Evolutionary conservation across 1,284 basidiomycete genomes (phyloP).

Genomic region (Sphagnurus paluster): DNA sequence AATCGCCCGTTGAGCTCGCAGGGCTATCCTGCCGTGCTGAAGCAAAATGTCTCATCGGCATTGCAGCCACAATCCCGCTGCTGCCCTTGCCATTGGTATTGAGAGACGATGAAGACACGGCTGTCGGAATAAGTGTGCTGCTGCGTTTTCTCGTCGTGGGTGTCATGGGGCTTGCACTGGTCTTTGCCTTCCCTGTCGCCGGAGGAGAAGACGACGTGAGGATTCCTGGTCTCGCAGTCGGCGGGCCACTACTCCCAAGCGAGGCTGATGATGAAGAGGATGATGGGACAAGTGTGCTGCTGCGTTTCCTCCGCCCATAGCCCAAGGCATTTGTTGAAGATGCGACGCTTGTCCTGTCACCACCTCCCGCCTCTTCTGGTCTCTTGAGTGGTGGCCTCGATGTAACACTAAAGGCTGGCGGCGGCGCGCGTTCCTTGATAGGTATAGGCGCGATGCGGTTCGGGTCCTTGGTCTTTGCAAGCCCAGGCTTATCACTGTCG

Average conservation of each 20-base stretch:
- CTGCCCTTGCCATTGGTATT: constrained; percentile 17
- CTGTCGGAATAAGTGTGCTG: constrained; percentile 23
- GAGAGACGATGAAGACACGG: constrained; percentile 15
- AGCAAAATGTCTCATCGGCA: constrained; percentile 51
- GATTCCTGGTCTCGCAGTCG: not conserved
- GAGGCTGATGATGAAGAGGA: constrained; percentile 12
- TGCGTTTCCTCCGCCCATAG: constrained; percentile 18
- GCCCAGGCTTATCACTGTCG: constrained; percentile 15
- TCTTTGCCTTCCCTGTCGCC: no score
- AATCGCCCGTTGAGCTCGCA: constrained; percentile 77
- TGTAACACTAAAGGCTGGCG: constrained; percentile 66
- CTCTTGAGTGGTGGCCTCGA: constrained; percentile 48
- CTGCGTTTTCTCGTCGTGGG: constrained; percentile 21
- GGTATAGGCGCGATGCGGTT: constrained; percentile 57
- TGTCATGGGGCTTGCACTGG: no score
- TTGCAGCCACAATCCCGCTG: constrained; percentile 13
- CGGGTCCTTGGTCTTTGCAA: constrained; percentile 4
- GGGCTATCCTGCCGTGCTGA: constrained; percentile 56
- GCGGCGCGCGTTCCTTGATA: constrained; percentile 60
- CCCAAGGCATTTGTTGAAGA: constrained; percentile 4
- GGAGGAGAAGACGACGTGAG: not conserved
- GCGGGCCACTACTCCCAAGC: not conserved
- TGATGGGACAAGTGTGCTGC: constrained; percentile 30
- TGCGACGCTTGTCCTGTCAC: constrained; percentile 4
- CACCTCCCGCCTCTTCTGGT: not conserved